Base-by-base conservation (phyloP, 1,284 basidiomycete genomes). In the Cutaneotrichosporon mucoides region DNA sequence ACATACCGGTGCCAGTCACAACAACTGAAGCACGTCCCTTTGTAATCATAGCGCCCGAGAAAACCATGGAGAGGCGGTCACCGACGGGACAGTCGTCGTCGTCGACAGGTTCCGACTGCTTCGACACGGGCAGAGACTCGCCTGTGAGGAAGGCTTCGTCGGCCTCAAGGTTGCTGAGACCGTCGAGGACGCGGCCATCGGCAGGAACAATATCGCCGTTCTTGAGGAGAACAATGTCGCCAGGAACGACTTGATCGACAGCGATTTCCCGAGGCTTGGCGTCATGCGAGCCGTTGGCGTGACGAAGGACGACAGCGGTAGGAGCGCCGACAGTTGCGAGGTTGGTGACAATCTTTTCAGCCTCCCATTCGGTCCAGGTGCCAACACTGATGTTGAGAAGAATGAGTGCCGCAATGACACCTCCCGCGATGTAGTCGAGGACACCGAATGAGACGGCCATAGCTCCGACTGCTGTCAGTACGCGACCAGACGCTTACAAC, bases 71-170 rank as follows among this genome's bases (percentile, higher is more conserved):
- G 49, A 76, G 55, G 13, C 75, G 74, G 61, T 76, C 74, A 50
- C 85, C 84, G 37, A 84, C 82, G 6, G 83, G 80, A 68, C 79
- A 77, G 65, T 76, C 73, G 24, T 68, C 70, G 44, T 79, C 73
- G 9, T 75, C 73, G 44, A 78, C 68, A 64, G 79, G 57, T 35
- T 82, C 80, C 6, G 73, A 70, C 47, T 78, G 82, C 75, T 88
- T 88, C 36, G 79, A 75, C 11, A 87, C 85, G 59, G 86, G 86
- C 13, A 87, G 84, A 81, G 81, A 83, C 69, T 86, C 85, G 53
- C 86, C 87, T 1, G 86, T 88, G n/a, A 88, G 78, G 38, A 88
- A 80, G 5, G 85, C 84, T 70, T 88, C 86, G 61, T 87, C 86
- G 15, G 82, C 73, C 68, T 85, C 84, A 43, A 86, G 74, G 66